Percentiles rank a stretch among this genome's conserved stretches.
phyloP scores from a whole-genome alignment of 2,329 filamentous ascomycete species.

The Chaetothyriales sp. region DNA sequence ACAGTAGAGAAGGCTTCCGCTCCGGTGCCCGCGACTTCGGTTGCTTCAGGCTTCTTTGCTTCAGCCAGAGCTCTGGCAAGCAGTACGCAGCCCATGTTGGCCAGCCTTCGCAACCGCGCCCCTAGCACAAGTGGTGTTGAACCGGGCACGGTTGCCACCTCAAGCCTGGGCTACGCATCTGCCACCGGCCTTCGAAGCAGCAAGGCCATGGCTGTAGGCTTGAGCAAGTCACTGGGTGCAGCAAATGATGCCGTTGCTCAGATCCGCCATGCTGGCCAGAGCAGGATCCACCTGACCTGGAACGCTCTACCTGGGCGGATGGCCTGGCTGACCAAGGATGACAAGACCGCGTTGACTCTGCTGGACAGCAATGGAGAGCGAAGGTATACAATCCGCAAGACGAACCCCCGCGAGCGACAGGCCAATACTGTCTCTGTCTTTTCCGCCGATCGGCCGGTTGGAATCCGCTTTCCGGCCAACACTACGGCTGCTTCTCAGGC shows the following conservation, averaged over 20 bases:
- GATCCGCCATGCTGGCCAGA: conserved; percentile 33
- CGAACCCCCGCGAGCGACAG: conserved; percentile 14
- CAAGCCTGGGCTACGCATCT: conserved; percentile 29
- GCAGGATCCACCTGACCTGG: conserved; percentile 31
- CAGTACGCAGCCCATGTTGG: conserved; percentile 44
- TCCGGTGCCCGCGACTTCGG: conserved; percentile 26
- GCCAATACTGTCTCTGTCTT: conserved; percentile 26
- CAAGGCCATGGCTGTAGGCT: conserved; percentile 34
- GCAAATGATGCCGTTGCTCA: conserved; percentile 34
- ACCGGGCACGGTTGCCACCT: conserved; percentile 23
- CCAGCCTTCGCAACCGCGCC: conserved; percentile 44
- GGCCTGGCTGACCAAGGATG: conserved; percentile 30
- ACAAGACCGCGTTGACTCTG: conserved; percentile 27
- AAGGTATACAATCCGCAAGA: conserved; percentile 17
- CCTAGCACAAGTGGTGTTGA: conserved; percentile 32
- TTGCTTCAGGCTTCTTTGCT: conserved; percentile 43
- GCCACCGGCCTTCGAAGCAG: conserved; percentile 32
- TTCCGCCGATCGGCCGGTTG: conserved; percentile 13
- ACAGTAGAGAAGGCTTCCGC: conserved; percentile 29
- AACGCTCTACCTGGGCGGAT: conserved; percentile 29
- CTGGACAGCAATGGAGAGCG: conserved; percentile 30
- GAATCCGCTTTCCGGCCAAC: conserved; percentile 7
- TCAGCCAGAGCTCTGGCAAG: conserved; percentile 55
- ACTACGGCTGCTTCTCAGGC: conserved; percentile 4
- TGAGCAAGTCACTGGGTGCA: conserved; percentile 36